Evolutionary conservation across 495 filamentous ascomycete species (phyloP).

Genomic region (Penicillium waksmanii): DNA sequence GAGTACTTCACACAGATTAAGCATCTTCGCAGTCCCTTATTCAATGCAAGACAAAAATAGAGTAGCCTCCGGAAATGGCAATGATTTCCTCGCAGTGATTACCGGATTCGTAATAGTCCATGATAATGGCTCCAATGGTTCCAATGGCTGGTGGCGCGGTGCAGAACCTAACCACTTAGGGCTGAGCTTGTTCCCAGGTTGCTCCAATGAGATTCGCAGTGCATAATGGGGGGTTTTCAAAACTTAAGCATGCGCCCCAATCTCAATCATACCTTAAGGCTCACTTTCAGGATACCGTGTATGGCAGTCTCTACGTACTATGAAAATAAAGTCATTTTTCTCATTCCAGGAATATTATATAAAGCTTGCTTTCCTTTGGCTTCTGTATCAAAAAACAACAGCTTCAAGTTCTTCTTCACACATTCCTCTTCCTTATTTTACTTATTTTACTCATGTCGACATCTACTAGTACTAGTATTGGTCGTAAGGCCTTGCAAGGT

Average conservation of each 20-base stretch:
- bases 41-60: neutral
- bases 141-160: neutral
- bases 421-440: neutral
- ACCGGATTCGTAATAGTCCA: neutral
- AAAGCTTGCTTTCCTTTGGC: too few relatives aligned
- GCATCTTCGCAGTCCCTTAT: too few relatives aligned
- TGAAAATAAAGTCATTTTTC: neutral
- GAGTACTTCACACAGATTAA: too few relatives aligned
- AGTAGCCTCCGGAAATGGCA: neutral
- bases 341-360: too few relatives aligned
- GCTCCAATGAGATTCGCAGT: neutral
- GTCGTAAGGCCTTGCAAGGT: slow-evolving; percentile 23
- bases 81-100: slow-evolving; percentile 1
- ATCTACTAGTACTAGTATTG: neutral
- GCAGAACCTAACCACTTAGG: neutral
- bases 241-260: neutral
- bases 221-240: neutral
- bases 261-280: neutral
- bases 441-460: neutral
- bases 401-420: neutral
- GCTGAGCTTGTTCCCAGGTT: neutral
- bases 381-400: too few relatives aligned
- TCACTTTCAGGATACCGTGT: neutral
- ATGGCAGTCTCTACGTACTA: neutral
- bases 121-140: too few relatives aligned